Base-by-base conservation (phyloP, 140 eudicot species). In the Cichorium intybus region DNA sequence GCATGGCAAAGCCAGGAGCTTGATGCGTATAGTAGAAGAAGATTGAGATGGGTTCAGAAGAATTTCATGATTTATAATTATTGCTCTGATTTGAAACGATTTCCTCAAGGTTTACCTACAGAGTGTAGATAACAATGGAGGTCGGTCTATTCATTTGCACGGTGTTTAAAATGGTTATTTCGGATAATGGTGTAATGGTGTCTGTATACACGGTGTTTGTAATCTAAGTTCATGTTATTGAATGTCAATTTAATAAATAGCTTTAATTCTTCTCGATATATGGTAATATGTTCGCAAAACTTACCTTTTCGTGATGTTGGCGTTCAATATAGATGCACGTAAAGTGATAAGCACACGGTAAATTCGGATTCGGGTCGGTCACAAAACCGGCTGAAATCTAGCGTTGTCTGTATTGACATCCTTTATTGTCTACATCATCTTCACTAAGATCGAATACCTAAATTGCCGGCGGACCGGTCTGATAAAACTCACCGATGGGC, bases 11-110 rank as follows among this genome's bases (percentile, higher is more conserved):
- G 69, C 52, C 85, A 83, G 27, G 79, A 77, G 26, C 89, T 87
- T 49, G 96, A 84, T 64, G 84, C 92, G 10, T 33, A 73, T 24
- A 76, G 92, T 43, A 61, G 79, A 73, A 81, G 85, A 69, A 72
- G 93, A 65, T 74, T 87, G 47, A 79, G 81, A 79, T 87, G 93
- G 96, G 96, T 87, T 47, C 93, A 84, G 69, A 77, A 79, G 77
- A 81, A 84, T 51, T 82, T 65, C 83, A 87, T 87, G 96, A 82
- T 87, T 31, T 87, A 87, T 62, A 75, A 87, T 52, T 87, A 87
- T 48, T 87, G 95, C 62, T 67, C 78, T 0, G 95, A 87, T 68
- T 34, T 33, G 12, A 79, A 76, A 61, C 73, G 95, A 1, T 84
- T 84, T 49, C 84, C 91, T 33, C 85, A 83, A 47, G 95, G 95